These are phyloP conservation scores for Leccinum longicurvipes DNA, from an alignment of 768 basidiomycete genomes.

Conservation along the genomic window DNA sequence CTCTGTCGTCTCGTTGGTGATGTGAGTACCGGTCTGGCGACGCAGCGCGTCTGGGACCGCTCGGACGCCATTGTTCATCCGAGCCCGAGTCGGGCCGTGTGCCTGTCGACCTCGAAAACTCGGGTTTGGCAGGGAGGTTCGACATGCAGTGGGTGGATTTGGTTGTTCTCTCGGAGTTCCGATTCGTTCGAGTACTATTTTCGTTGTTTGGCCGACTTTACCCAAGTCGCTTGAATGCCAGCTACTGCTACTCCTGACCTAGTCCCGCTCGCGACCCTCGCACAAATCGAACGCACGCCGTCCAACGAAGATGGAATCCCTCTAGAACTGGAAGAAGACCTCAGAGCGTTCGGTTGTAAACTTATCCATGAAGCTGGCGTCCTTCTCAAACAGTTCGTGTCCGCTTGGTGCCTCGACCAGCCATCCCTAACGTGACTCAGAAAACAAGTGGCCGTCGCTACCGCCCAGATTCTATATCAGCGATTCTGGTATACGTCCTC, in stretches of 20 bases:
- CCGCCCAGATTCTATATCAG: constrained; percentile 95
- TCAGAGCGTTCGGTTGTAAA: constrained; percentile 89
- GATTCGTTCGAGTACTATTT: not conserved
- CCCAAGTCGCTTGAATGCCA: constrained; percentile 31
- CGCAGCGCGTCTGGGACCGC: constrained; percentile 12
- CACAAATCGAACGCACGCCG: constrained; percentile 76
- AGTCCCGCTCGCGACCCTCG: constrained; percentile 79
- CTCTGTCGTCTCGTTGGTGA: constrained; percentile 24
- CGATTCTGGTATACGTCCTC: constrained; percentile 96
- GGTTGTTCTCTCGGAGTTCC: not conserved
- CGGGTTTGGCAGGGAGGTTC: constrained; percentile 31
- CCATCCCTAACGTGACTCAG: constrained; percentile 35
- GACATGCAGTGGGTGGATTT: constrained; percentile 12
- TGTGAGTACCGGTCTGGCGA: constrained; percentile 25
- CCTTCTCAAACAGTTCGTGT: constrained; percentile 78
- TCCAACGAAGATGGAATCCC: constrained; percentile 83
- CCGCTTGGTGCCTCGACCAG: not conserved
- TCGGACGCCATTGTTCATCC: constrained; percentile 24
- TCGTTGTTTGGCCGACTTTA: constrained; percentile 25
- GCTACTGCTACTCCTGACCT: constrained; percentile 40
- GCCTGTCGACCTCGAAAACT: constrained; percentile 21
- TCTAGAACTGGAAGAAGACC: constrained; percentile 76
- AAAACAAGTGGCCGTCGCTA: constrained; percentile 96
- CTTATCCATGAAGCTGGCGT: constrained; percentile 94
- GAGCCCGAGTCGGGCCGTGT: constrained; percentile 14